These are phyloP conservation scores for Chenopodium album DNA, from an alignment of 148 eudicot species.

Conservation along the genomic window DNA sequence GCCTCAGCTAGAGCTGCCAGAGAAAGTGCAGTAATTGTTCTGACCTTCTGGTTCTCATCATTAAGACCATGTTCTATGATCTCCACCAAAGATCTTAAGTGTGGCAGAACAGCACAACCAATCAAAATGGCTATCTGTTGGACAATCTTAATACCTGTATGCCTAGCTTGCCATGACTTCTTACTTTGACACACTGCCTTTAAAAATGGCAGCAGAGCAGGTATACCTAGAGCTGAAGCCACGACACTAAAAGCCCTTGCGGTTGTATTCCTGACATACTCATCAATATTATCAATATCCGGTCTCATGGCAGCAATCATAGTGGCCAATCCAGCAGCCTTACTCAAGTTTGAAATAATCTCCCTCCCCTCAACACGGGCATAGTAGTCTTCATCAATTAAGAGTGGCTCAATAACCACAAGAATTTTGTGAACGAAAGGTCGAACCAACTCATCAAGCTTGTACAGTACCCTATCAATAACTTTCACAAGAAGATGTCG, in stretches of 20 bases:
- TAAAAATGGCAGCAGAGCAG: conserved; percentile 85
- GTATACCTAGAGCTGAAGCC: conserved; percentile 97
- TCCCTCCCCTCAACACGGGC: conserved; percentile 99
- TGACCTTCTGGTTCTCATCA: conserved; percentile 96
- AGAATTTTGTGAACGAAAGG: conserved; percentile 94
- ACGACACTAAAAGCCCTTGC: conserved; percentile 99
- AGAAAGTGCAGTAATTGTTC: conserved; percentile 94
- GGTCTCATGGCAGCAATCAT: conserved; percentile 99
- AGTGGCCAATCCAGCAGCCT: conserved; percentile 97
- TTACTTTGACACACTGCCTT: conserved; percentile 99
- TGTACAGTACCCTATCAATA: conserved; percentile 86
- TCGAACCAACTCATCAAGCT: conserved; percentile 92
- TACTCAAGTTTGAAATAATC: conserved; percentile 92
- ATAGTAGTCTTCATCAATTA: conserved; percentile 95
- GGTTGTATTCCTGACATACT: conserved; percentile 93
- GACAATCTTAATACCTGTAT: conserved; percentile 95
- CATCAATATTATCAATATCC: conserved; percentile 95
- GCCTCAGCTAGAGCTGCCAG: conserved; percentile 99
- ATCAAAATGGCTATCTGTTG: conserved; percentile 96
- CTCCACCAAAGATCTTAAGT: conserved; percentile 89
- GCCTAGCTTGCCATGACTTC: conserved; percentile 99
- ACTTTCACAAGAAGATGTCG: conserved; percentile 95
- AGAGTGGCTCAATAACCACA: conserved; percentile 90
- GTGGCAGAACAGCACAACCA: conserved; percentile 97
- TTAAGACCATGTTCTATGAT: conserved; percentile 93